Evolutionary conservation across 1,284 basidiomycete species (phyloP).

Genomic region (Microbotryum intermedium): DNA sequence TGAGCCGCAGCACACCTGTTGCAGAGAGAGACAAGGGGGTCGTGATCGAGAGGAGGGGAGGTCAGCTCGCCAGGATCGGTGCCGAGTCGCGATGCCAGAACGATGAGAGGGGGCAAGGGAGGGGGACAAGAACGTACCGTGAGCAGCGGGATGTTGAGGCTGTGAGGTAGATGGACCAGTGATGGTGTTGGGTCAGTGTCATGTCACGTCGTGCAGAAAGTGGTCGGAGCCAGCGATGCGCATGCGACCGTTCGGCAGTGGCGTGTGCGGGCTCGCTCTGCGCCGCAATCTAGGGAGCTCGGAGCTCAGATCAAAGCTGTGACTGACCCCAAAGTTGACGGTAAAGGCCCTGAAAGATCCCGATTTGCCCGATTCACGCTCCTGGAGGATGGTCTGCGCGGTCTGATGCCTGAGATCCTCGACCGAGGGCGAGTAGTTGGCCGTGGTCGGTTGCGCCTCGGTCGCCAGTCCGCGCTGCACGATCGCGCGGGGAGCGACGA

Average conservation of each 20-base stretch:
- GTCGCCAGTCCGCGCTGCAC: slow-evolving; percentile 9
- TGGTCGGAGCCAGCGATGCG: neutral
- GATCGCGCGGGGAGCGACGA: too few species aligned
- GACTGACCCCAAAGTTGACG: slow-evolving; percentile 37
- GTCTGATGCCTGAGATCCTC: slow-evolving; percentile 58
- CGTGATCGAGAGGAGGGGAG: too few species aligned
- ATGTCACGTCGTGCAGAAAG: neutral
- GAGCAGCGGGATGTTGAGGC: slow-evolving; percentile 96
- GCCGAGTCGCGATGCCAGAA: too few species aligned
- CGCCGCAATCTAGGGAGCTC: too few species aligned
- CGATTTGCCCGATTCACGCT: slow-evolving; percentile 46
- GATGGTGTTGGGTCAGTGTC: neutral
- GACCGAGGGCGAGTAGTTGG: slow-evolving; percentile 9
- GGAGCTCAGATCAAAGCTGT: too few species aligned
- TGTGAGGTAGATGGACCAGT: neutral
- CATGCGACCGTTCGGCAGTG: too few species aligned
- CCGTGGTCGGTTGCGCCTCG: slow-evolving; percentile 1
- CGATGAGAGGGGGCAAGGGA: too few species aligned
- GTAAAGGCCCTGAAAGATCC: slow-evolving; percentile 41
- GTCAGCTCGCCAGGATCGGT: too few species aligned
- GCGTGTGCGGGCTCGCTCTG: too few species aligned
- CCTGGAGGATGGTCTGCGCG: slow-evolving; percentile 66
- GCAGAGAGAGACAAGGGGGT: too few species aligned
- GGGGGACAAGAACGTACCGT: slow-evolving; percentile 39
- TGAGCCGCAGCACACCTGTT: slow-evolving; percentile 84